Evolutionary conservation across 1,284 basidiomycete species (phyloP), one percentile per base, ranked within the genome.

Genomic region (Neonothopanus nambi): DNA sequence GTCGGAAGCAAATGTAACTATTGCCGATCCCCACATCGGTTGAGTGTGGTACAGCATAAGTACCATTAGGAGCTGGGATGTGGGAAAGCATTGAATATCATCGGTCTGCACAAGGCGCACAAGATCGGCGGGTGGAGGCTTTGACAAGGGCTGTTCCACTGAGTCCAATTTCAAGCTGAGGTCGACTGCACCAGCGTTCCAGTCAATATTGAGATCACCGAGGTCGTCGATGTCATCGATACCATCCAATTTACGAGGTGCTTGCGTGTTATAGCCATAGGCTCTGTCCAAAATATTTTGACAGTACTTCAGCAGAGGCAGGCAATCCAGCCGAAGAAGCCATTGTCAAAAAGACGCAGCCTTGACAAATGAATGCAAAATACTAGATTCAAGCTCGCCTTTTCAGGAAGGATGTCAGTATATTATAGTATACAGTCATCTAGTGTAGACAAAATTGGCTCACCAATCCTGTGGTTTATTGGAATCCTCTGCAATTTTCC

Each of bases 391-490:
- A n/a, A n/a, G n/a, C n/a, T n/a, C n/a, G n/a, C n/a, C n/a, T n/a
- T n/a, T n/a, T n/a, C n/a, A n/a, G n/a, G n/a, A n/a, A n/a, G n/a
- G n/a, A n/a, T n/a, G n/a, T n/a, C n/a, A n/a, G n/a, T n/a, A n/a
- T n/a, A n/a, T n/a, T n/a, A n/a, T n/a, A n/a, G n/a, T n/a, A n/a
- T n/a, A n/a, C n/a, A n/a, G n/a, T n/a, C n/a, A n/a, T n/a, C n/a
- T n/a, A n/a, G n/a, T n/a, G n/a, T n/a, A n/a, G n/a, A n/a, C n/a
- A n/a, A n/a, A n/a, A n/a, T n/a, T n/a, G n/a, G n/a, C 41, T 30
- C 23, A 51, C 54, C 54, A 8, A n/a, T 47, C 26, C 41, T 50
- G 21, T 55, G 48, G n/a, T 55, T 55, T 6, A 39, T 51, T 2
- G 54, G 54, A 26, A 46, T 44, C 9, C 37, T 15, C 11, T 38